Conservation (phyloP, 176 grass and related monocot genomes). For the Carex kokanica region DNA sequence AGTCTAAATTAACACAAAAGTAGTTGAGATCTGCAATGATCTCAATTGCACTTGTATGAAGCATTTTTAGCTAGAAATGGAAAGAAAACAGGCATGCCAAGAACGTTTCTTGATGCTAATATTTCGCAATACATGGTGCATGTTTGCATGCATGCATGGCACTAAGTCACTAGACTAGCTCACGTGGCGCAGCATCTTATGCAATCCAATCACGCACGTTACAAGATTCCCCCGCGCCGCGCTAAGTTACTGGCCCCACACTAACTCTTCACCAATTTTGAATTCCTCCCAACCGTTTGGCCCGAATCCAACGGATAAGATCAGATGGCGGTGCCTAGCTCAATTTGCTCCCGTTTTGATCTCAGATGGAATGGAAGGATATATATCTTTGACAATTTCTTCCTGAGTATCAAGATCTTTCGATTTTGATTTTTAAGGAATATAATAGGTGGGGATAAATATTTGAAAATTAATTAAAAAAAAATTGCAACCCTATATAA, state of each 20-base stretch:
- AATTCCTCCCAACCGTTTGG: neutral
- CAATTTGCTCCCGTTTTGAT: neutral
- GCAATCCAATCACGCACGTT: conserved; percentile 12
- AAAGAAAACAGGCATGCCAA: neutral
- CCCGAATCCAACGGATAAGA: neutral
- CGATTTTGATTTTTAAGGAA: neutral
- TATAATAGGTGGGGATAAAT: neutral
- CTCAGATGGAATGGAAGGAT: neutral
- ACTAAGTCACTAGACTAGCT: neutral
- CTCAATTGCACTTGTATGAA: neutral
- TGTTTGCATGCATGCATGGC: conserved; percentile 7
- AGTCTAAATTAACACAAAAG: neutral
- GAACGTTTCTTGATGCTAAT: neutral
- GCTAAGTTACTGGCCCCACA: conserved; percentile 8
- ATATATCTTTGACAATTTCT: neutral
- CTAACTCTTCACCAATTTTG: neutral
- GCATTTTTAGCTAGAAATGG: neutral
- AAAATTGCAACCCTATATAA: neutral
- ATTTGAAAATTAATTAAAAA: neutral
- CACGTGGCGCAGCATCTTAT: neutral
- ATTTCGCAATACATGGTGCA: neutral
- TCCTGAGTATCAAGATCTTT: neutral
- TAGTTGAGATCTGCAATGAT: neutral
- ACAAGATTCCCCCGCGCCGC: neutral
- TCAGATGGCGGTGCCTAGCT: neutral